phyloP scores from a whole-genome alignment of 2,329 filamentous ascomycete species.

The Diplocarpon mali region DNA sequence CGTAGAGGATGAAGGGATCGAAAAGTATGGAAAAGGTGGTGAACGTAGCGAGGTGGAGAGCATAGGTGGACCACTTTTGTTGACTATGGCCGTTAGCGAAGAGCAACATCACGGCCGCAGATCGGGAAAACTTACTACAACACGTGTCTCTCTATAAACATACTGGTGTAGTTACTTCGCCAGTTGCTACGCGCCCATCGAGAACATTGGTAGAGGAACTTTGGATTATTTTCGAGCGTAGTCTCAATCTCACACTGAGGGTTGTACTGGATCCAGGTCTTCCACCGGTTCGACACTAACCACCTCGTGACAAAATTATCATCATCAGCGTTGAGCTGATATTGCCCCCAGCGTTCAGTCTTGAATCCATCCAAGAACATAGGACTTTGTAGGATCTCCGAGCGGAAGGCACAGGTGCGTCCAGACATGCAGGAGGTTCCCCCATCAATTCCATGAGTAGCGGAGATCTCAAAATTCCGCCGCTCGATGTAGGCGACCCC shows the following conservation, averaged over 20 bases:
- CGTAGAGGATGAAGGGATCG: slow-evolving; percentile 61
- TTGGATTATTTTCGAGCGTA: slow-evolving; percentile 77
- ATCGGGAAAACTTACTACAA: slow-evolving; percentile 56
- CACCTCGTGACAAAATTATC: slow-evolving; percentile 97
- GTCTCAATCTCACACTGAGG: slow-evolving; percentile 85
- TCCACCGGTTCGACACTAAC: slow-evolving; percentile 86
- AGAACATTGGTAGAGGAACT: slow-evolving; percentile 87
- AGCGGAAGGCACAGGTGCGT: slow-evolving; percentile 83
- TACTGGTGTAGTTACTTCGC: slow-evolving; percentile 89
- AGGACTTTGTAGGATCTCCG: slow-evolving; percentile 74
- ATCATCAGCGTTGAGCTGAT: slow-evolving; percentile 89
- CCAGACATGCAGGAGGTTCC: slow-evolving; percentile 96
- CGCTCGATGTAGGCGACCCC: slow-evolving; percentile 87
- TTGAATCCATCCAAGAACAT: slow-evolving; percentile 84
- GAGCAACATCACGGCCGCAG: background rate
- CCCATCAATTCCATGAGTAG: slow-evolving; percentile 88
- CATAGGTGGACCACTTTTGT: slow-evolving; percentile 89
- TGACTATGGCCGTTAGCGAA: slow-evolving; percentile 41
- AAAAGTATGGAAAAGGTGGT: slow-evolving; percentile 75
- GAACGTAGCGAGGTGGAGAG: slow-evolving; percentile 83
- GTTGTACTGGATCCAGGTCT: slow-evolving; percentile 93
- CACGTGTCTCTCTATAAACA: slow-evolving; percentile 73
- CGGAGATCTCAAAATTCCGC: slow-evolving; percentile 93
- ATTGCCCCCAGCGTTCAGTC: slow-evolving; percentile 80
- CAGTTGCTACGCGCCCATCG: slow-evolving; percentile 96